Conservation (phyloP, 176 grass and related monocot genomes). For the Oryza coarctata region DNA sequence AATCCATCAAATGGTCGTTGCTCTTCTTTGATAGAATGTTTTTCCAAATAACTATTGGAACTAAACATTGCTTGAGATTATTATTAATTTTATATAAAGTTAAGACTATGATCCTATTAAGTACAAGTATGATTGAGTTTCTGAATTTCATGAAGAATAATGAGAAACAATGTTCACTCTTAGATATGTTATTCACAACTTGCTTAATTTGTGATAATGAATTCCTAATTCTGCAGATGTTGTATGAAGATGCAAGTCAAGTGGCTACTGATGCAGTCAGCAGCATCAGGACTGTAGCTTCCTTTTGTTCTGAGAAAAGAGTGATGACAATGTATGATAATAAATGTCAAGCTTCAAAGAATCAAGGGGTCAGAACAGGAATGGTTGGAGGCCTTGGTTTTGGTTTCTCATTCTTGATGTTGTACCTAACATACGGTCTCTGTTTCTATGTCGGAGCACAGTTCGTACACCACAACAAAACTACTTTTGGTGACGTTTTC, state of each 20-base stretch:
- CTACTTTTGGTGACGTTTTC: constrained; percentile 60
- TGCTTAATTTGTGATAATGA: not conserved
- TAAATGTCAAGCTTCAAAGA: constrained; percentile 72
- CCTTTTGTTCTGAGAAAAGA: constrained; percentile 66
- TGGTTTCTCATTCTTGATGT: constrained; percentile 69
- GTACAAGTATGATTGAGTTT: not conserved
- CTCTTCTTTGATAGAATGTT: constrained; percentile 4
- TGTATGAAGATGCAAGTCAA: constrained; percentile 87
- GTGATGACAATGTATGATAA: constrained; percentile 53
- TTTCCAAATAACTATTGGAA: constrained; percentile 17
- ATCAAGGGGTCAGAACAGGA: constrained; percentile 62
- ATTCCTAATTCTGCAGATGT: constrained; percentile 38
- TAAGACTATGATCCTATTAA: not conserved
- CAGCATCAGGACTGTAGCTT: constrained; percentile 79
- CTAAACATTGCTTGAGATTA: not conserved
- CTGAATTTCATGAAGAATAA: not conserved
- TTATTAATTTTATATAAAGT: not conserved
- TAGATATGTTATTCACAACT: constrained; percentile 7
- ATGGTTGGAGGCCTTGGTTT: constrained; percentile 66
- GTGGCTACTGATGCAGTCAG: constrained; percentile 75
- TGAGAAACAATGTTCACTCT: not conserved
- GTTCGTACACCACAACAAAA: constrained; percentile 47
- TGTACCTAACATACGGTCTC: constrained; percentile 67
- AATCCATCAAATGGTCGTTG: constrained; percentile 17
- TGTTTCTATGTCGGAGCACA: constrained; percentile 78